Base-by-base conservation (phyloP, 2,329 filamentous ascomycete genomes). In the Trichoderma guizhouense region DNA sequence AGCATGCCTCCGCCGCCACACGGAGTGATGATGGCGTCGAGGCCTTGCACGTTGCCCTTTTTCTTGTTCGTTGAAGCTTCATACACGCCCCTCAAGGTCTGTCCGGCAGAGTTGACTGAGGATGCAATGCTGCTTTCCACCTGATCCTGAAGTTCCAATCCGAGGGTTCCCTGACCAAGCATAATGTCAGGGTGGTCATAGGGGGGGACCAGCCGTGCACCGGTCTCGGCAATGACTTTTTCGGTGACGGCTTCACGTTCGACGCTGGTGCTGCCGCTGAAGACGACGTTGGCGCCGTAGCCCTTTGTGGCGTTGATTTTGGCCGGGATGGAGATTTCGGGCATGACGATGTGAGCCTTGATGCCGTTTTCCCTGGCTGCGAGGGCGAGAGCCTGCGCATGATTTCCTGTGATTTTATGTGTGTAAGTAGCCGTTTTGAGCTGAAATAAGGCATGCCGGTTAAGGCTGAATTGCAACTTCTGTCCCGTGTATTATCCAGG, bases 171-270 rank as follows among this genome's bases (percentile, higher is more conserved):
- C 83, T 98, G 95, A 0, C 96, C 95, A 0, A 97, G 88, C 71
- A 98, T 92, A 75, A 98, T 94, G 80, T 98, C 90, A 3, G 93
- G 92, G 82, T 98, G 93, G 80, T 98, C 93, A 79, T 98, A 98
- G 0, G 96, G 95, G 69, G 95, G 95, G 5, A 99, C 88, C 11
- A 98, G 84, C 1, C 91, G 89, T 0, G 94, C 94, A 53, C 92
- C 91, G 0, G 93, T 97, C 72, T 90, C 83, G 32, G 84, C 83
- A 1, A 94, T 87, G 7, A 98, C 89, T 5, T 89, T 83, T n/a
- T 81, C 84, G 1, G 94, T 90, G 8, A 92, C 89, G 8, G 91
- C 92, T 82, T 97, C 94, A 62, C 96, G 90, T 84, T 98, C 95
- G 5, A 87, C 83, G 53, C 88, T 89, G 2, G 94, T 97, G 72